phyloP scores from a whole-genome alignment of 495 filamentous ascomycete species.

The Aspergillus campestris region DNA sequence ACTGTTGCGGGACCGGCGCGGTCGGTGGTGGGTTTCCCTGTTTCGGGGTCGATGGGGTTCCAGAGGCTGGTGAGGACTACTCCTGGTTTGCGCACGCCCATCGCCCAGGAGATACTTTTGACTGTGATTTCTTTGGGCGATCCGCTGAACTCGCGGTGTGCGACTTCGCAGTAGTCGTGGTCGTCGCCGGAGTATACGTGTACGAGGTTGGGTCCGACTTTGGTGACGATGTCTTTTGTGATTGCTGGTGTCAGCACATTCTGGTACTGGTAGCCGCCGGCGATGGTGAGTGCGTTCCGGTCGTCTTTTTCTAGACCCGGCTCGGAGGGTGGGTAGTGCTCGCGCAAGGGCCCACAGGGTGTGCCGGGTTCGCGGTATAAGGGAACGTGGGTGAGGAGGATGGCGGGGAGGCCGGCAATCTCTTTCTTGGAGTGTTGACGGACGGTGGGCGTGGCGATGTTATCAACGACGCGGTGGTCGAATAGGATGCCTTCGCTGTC shows the following conservation, averaged over 20 bases:
- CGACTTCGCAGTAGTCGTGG: constrained; percentile 93
- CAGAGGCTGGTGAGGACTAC: constrained; percentile 84
- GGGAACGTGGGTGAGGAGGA: constrained; percentile 86
- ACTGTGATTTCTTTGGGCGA: constrained; percentile 84
- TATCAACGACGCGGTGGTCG: constrained; percentile 32
- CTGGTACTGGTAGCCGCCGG: constrained; percentile 87
- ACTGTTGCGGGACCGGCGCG: constrained; percentile 45
- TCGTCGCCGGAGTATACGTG: constrained; percentile 94
- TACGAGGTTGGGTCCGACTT: constrained; percentile 58
- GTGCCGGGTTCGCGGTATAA: constrained; percentile 73
- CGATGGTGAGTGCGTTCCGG: constrained; percentile 66
- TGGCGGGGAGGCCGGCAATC: constrained; percentile 57
- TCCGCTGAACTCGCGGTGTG: constrained; percentile 59
- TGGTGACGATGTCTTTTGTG: constrained; percentile 61
- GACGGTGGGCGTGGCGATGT: constrained; percentile 19
- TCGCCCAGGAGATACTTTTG: constrained; percentile 88
- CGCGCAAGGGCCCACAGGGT: constrained; percentile 83
- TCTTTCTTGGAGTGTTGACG: constrained; percentile 15
- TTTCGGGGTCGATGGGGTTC: constrained; percentile 67
- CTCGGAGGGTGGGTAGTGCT: constrained; percentile 64
- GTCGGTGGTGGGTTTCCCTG: constrained; percentile 47
- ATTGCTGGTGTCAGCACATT: constrained; percentile 76
- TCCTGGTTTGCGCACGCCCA: constrained; percentile 88
- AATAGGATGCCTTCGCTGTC: constrained; percentile 39
- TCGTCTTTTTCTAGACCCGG: constrained; percentile 60